Evolutionary conservation across 352 stramenopile species (phyloP).

Genomic region (Globisporangium echinulatum): DNA sequence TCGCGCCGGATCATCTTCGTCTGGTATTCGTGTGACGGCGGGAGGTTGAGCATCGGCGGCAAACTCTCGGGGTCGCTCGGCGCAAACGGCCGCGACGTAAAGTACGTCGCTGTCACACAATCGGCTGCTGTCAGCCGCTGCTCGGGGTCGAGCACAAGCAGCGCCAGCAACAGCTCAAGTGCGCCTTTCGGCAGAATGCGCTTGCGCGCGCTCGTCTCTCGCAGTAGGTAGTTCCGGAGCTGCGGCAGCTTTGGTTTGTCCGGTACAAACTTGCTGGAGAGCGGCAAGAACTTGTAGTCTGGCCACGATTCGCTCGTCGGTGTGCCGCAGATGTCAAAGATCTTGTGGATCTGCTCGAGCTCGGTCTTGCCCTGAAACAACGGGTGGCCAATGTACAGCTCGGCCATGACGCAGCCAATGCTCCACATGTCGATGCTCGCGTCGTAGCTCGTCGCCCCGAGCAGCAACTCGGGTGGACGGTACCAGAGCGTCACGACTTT

Average conservation of each 20-base stretch:
- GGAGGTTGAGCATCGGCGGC: conserved; percentile 63
- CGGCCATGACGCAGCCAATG: conserved; percentile 87
- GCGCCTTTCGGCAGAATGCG: conserved; percentile 77
- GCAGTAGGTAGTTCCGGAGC: conserved; percentile 68
- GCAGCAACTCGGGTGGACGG: conserved; percentile 89
- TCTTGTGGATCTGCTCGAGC: conserved; percentile 84
- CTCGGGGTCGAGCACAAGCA: conserved; percentile 94
- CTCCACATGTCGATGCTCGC: conserved; percentile 95
- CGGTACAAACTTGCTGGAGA: conserved; percentile 79
- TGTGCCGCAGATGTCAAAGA: conserved; percentile 85
- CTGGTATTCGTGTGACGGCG: conserved; percentile 83
- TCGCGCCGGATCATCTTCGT: conserved; percentile 87
- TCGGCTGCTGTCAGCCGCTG: conserved; percentile 89
- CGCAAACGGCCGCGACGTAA: conserved; percentile 71
- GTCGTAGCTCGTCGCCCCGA: conserved; percentile 91
- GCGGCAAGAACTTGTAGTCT: conserved; percentile 80
- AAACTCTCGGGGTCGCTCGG: conserved; percentile 58
- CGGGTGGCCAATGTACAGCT: conserved; percentile 82
- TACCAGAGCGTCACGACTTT: conserved; percentile 97
- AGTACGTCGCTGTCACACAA: conserved; percentile 93
- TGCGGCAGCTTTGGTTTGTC: conserved; percentile 65
- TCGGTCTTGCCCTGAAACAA: conserved; percentile 87
- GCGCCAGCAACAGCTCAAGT: conserved; percentile 90
- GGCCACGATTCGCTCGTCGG: conserved; percentile 77
- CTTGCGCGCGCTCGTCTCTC: conserved; percentile 63